These are phyloP conservation scores for Haemoproteus tartakovskyi DNA, from an alignment of 169 alveolate genomes.

Conservation along the genomic window DNA sequence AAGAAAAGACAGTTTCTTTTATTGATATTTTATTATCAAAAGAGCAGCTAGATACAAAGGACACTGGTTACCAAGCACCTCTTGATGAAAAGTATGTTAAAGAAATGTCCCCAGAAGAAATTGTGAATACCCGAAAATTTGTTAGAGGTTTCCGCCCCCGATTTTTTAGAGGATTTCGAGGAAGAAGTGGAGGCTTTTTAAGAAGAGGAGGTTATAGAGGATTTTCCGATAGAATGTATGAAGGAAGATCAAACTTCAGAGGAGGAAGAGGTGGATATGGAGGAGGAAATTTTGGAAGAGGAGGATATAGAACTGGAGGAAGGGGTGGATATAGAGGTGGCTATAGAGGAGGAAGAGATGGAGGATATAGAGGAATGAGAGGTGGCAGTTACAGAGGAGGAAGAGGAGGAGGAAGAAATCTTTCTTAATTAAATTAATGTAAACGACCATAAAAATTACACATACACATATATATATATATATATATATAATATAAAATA, in stretches of 20 bases:
- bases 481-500: no score
- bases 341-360: constrained; percentile 63
- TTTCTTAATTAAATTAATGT: no score
- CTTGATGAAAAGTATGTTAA: constrained; percentile 75
- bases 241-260: constrained; percentile 56
- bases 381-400: constrained; percentile 67
- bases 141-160: constrained; percentile 65
- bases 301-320: constrained; percentile 48
- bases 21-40: constrained; percentile 76
- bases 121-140: constrained; percentile 62
- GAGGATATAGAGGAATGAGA: constrained; percentile 61
- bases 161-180: constrained; percentile 59
- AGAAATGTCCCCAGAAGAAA: constrained; percentile 70
- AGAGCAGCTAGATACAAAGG: constrained; percentile 68
- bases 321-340: constrained; percentile 73
- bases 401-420: constrained; percentile 39
- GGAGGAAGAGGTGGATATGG: constrained; percentile 61
- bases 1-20: constrained; percentile 74
- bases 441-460: no score
- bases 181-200: constrained; percentile 64
- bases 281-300: constrained; percentile 1
- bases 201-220: constrained; percentile 66
- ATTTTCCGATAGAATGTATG: constrained; percentile 61
- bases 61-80: constrained; percentile 82
- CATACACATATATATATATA: no score